phyloP scores from a whole-genome alignment of 169 alveolate species.

The Plasmodium malariae region DNA sequence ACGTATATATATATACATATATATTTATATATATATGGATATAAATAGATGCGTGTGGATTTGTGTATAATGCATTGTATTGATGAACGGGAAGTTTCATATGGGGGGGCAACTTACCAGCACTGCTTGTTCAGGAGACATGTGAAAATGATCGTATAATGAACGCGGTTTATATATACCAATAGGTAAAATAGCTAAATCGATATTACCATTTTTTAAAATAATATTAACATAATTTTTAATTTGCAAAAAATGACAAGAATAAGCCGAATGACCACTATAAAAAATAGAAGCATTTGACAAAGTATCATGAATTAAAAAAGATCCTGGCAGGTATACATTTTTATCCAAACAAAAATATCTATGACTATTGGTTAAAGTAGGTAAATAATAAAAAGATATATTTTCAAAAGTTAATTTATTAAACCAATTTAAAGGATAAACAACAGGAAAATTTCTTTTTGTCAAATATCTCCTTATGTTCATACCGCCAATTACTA shows the following conservation, averaged over 20 bases:
- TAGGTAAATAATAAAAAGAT: constrained; percentile 70
- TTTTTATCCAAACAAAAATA: constrained; percentile 55
- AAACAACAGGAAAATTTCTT: constrained; percentile 71
- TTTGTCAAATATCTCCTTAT: constrained; percentile 66
- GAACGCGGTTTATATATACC: constrained; percentile 73
- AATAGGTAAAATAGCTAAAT: constrained; percentile 68
- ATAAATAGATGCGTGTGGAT: no score
- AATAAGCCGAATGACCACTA: constrained; percentile 76
- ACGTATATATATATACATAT: neutral
- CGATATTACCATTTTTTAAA: constrained; percentile 15
- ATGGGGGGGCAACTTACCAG: neutral
- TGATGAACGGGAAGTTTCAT: neutral
- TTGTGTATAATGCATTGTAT: no score
- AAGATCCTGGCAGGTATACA: constrained; percentile 76
- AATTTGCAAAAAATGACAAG: constrained; percentile 64
- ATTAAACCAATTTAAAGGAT: constrained; percentile 76
- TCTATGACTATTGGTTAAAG: constrained; percentile 65
- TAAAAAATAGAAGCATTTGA: constrained; percentile 60
- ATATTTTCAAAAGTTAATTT: constrained; percentile 59
- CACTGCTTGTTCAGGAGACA: constrained; percentile 70
- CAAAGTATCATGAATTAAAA: constrained; percentile 45
- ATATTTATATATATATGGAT: no score
- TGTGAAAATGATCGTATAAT: constrained; percentile 51
- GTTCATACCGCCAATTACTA: constrained; percentile 74
- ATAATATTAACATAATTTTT: constrained; percentile 47